Base-by-base conservation (phyloP, 345 rosid genomes). In the Salix brachista region DNA sequence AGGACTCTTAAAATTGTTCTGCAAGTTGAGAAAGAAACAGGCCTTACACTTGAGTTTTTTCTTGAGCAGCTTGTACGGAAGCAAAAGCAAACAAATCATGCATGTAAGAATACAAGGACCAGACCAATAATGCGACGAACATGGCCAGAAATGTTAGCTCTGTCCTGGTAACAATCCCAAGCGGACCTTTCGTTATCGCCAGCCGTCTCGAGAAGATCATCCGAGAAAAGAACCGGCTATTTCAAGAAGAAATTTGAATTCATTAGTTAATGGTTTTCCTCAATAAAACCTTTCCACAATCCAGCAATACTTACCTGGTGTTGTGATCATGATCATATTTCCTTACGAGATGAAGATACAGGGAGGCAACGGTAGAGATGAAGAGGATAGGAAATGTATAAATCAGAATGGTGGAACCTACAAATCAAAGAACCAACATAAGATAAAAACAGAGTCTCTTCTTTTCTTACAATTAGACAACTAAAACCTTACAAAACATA, bases 331-430 rank as follows among this genome's bases (percentile, higher is more conserved):
- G 26, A 52, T 9, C 58, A 28, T 50, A n/a, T 44, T 84, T 87
- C 69, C 80, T 87, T 9, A 80, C 87, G 21, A 89, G 67, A 78
- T 91, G 96, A 76, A 91, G 91, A 78, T 90, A 89, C 2, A 84
- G 3, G 61, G 89, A 87, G 58, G 91, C 89, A 83, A 87, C 39
- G 52, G 79, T 80, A 56, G 98, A 92, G 61, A 91, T 52, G 65
- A 86, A 82, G 44, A 93, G 83, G 71, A 91, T 72, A 1, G 99
- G 99, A 73, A 89, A 83, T 65, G 86, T 85, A 84, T 30, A 89
- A 73, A 90, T 75, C 80, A 90, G 61, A 36, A 84, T 83, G 26
- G 80, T 84, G 36, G 69, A 19, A 70, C 96, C 97, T 92, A 81
- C 65, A 19, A 72, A 54, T 52, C 36, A 66, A 23, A 48, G 4